Base-by-base conservation (phyloP, 2,329 filamentous ascomycete genomes). In the Metarhizium rileyi region DNA sequence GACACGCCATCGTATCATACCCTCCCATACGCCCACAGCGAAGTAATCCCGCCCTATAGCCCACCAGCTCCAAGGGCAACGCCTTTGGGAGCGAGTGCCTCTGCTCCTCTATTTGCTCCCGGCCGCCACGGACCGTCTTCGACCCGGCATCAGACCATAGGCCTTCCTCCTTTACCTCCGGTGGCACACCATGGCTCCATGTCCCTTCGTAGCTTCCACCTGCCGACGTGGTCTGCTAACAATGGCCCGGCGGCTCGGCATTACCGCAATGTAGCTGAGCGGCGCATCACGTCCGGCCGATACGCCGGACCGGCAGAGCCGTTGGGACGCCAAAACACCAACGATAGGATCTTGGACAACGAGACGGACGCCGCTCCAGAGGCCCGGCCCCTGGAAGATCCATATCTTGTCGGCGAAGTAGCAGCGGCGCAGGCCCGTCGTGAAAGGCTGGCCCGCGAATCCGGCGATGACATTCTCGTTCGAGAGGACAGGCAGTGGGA, bases 1-100 rank as follows among this genome's bases (percentile, higher is more conserved):
- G 81, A 84, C 48, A 77, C 74, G 2, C 83, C 83, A 4, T 81
- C 81, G 1, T 84, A 85, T 60, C 78, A 80, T 60, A 80, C 80
- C 18, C 73, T 70, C 47, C 68, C 71, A 30, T 70, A 67, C n/a
- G 68, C 69, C 56, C 59, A 64, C 38, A 74, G 78, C 53, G 59
- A 67, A 35, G 64, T 72, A 10, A 51, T 49, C n/a, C 77, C 78
- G 5, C 66, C 74, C 9, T 80, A 81, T 57, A 69, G 74, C 9
- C 74, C 74, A 18, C 48, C 48, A 3, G 48, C 25, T 28, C 30
- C 51, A 16, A 46, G 48, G 38, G 44, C 51, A 10, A 35, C 45
- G 20, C 41, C 42, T 26, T 36, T 52, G 22, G 27, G 42, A 28
- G n/a, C 51, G 14, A 52, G 42, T 43, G 7, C 50, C 3, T 46